Conservation (phyloP, 2,329 filamentous ascomycete genomes). For the Aureobasidium vineae region DNA sequence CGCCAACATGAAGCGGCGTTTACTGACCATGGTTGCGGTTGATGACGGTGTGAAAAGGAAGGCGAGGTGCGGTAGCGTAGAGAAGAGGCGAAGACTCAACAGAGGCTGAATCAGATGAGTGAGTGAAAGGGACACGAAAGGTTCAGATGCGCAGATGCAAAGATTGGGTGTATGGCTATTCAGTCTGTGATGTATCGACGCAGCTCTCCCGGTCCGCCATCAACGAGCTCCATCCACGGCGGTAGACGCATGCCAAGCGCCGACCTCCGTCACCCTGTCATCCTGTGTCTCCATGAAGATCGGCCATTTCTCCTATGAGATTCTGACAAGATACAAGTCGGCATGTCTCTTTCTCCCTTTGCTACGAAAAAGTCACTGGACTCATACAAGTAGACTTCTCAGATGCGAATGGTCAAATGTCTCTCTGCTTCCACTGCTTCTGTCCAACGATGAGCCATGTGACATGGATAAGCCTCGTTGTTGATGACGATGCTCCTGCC, state of each 20-base stretch:
- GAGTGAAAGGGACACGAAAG: not conserved
- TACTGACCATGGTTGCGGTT: conserved; percentile 27
- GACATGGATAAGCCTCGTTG: conserved; percentile 13
- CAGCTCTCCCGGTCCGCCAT: conserved; percentile 12
- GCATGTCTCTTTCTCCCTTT: not conserved
- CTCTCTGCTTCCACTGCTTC: not conserved
- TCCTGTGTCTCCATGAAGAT: not conserved
- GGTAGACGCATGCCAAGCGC: conserved; percentile 15
- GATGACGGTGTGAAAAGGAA: conserved; percentile 50
- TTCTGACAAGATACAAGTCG: not conserved
- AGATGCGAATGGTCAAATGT: not conserved
- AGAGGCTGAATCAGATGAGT: not conserved
- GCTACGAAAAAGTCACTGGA: too few species aligned
- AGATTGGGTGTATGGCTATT: conserved; percentile 9
- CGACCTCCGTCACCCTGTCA: not conserved
- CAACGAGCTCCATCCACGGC: conserved; percentile 17
- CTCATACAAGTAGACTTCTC: too few species aligned
- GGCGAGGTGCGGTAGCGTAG: conserved; percentile 65
- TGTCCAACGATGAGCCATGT: conserved; percentile 20
- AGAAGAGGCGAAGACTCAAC: not conserved
- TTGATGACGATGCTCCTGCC: conserved; percentile 1
- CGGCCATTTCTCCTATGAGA: not conserved
- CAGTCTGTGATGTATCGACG: conserved; percentile 15
- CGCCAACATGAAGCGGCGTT: conserved; percentile 11
- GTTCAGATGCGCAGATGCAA: conserved; percentile 10